Evolutionary conservation across 148 eudicot genomes (phyloP).

Genomic region (Vaccinium vitisidaea): DNA sequence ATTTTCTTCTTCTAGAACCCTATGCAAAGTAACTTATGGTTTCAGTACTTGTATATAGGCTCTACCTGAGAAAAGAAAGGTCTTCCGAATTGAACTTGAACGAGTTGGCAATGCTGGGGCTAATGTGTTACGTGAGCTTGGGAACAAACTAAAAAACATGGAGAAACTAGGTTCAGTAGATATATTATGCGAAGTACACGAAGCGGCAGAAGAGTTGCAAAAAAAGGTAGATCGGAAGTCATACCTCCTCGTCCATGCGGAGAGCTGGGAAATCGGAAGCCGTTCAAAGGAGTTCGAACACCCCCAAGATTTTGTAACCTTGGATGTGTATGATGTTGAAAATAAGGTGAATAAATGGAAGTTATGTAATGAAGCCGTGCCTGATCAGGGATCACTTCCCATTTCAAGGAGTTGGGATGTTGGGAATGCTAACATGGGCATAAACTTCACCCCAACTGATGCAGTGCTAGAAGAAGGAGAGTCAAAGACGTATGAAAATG

Average conservation of each 20-base stretch:
- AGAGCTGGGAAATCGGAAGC: slow-evolving; percentile 64
- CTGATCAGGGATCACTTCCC: slow-evolving; percentile 34
- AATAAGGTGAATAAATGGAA: slow-evolving; percentile 31
- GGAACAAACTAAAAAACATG: slow-evolving; percentile 67
- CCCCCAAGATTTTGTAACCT: slow-evolving; percentile 29
- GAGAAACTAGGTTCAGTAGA: slow-evolving; percentile 56
- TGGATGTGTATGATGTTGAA: slow-evolving; percentile 25
- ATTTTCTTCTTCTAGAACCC: slow-evolving; percentile 3
- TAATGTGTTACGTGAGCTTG: slow-evolving; percentile 65
- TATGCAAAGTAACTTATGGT: not conserved
- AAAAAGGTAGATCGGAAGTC: slow-evolving; percentile 68
- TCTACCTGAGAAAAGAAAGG: slow-evolving; percentile 72
- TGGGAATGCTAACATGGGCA: slow-evolving; percentile 3
- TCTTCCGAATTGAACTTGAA: slow-evolving; percentile 63
- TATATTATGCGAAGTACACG: slow-evolving; percentile 53
- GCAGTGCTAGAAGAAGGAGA: slow-evolving; percentile 32
- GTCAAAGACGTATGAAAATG: slow-evolving; percentile 64
- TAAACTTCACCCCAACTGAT: slow-evolving; percentile 18
- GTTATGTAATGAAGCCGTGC: slow-evolving; percentile 32
- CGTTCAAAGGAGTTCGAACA: slow-evolving; percentile 26
- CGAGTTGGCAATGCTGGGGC: slow-evolving; percentile 82
- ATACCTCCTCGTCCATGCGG: slow-evolving; percentile 71
- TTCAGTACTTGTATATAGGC: slow-evolving; percentile 43
- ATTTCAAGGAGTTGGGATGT: slow-evolving; percentile 32
- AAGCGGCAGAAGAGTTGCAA: slow-evolving; percentile 74